Base-by-base conservation (phyloP, 108 stramenopile genomes). In the Pelagomonas calceolata region DNA sequence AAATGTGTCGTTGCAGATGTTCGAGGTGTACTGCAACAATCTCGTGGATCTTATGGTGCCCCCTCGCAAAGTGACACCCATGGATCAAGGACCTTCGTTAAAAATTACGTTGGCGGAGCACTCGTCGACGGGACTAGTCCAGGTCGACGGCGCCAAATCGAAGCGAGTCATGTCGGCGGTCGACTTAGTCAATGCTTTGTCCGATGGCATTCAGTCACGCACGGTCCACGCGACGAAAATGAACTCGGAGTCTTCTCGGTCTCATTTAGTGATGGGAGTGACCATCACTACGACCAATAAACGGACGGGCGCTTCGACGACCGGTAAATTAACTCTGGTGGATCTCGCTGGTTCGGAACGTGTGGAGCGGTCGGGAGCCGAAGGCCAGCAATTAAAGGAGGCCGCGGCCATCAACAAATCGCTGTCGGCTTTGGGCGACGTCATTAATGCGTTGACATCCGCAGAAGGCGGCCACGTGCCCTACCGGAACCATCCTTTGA, bases 231-330 rank as follows among this genome's bases (percentile, higher is more conserved):
- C 79, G 46, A 91, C 90, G 18, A 81, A 86, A 67, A 81, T 86
- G 80, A 91, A 91, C 79, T 80, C 80, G 34, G 85, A 85, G 29
- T 76, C 74, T 33, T 83, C 81, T 32, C 84, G 90, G 35, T 81
- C 79, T 34, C 90, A 91, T 67, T 73, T 79, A 68, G 77, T 91
- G 46, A 69, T 83, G 16, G 68, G 77, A 0, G 72, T 88, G 64
- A 51, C 76, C 17, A 63, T 85, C 3, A 51, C 66, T 4, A 37
- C 84, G 30, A 74, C 73, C 15, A 82, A 88, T 71, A 71, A 63
- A 43, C 73, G 79, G 21, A 82, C 82, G 12, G 71, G 79, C 43
- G 78, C 79, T 64, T 82, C 70, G 26, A 73, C 21, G 30, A 76
- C 36, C 31, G 82, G 82, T 33, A 33, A 76, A 44, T 36, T 76